Evolutionary conservation across 2,329 filamentous ascomycete species (phyloP).

Genomic region (Hortaea sp.): DNA sequence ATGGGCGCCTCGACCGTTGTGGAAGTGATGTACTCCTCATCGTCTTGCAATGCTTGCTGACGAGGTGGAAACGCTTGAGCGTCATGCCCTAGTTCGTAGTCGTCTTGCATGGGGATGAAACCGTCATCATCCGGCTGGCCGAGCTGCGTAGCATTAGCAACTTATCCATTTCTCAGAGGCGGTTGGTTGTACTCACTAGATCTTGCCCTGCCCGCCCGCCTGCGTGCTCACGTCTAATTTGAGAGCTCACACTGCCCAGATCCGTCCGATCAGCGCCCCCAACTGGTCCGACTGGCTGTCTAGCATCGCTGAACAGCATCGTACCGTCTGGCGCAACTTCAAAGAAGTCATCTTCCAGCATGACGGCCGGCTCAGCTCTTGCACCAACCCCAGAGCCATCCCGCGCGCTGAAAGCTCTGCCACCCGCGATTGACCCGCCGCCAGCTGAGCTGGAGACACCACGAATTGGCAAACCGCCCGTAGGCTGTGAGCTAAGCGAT

Average conservation of each 20-base stretch:
- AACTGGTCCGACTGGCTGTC: conserved; percentile 3
- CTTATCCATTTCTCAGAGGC: background rate
- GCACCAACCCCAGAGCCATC: conserved; percentile 30
- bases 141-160: conserved; percentile 1
- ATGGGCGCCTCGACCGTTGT: conserved; percentile 31
- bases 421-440: conserved; percentile 26
- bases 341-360: conserved; percentile 32
- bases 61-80: conserved; percentile 16
- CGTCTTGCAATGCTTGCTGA: background rate
- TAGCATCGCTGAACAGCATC: conserved; percentile 24
- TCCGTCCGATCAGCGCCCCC: conserved; percentile 5
- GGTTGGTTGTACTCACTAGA: conserved; percentile 25
- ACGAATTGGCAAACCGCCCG: conserved; percentile 40
- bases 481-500: conserved; percentile 15
- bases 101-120: conserved; percentile 20
- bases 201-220: conserved; percentile 26
- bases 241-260: conserved; percentile 22
- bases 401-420: conserved; percentile 21
- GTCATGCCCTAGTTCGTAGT: conserved; percentile 11
- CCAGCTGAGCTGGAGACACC: conserved; percentile 27
- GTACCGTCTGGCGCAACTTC: conserved; percentile 53
- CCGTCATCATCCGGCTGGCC: conserved; percentile 20
- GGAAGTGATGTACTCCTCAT: conserved; percentile 16
- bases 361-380: conserved; percentile 37
- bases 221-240: conserved; percentile 34